These are phyloP conservation scores for Candida maris DNA, from an alignment of 805 yeast genomes.

Conservation along the genomic window DNA sequence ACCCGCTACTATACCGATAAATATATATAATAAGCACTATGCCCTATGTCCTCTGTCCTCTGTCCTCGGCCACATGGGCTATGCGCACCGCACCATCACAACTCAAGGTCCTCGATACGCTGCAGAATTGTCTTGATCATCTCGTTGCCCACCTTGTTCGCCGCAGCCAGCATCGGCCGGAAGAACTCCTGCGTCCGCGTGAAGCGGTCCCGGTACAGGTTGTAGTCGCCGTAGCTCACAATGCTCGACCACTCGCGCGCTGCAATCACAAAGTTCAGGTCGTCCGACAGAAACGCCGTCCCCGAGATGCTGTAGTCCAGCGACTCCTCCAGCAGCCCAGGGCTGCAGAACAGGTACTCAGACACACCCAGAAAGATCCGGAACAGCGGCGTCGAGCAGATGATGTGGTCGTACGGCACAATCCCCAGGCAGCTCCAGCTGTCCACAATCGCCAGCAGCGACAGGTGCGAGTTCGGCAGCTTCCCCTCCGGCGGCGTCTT, in stretches of 20 bases:
- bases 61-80: too few species aligned
- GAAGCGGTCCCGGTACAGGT: constrained; percentile 66
- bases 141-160: constrained; percentile 84
- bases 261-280: constrained; percentile 86
- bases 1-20: too few species aligned
- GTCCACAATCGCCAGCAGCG: constrained; percentile 87
- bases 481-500: constrained; percentile 63
- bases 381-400: constrained; percentile 91
- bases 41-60: too few species aligned
- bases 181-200: constrained; percentile 82
- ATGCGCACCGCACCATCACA: too few species aligned
- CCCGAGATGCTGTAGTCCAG: constrained; percentile 67
- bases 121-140: constrained; percentile 78
- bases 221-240: constrained; percentile 71
- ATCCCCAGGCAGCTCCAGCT: constrained; percentile 85
- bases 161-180: constrained; percentile 82
- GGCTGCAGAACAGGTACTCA: constrained; percentile 84
- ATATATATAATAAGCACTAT: too few species aligned
- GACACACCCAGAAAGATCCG: constrained; percentile 92
- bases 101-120: constrained; percentile 28
- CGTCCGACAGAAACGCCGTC: constrained; percentile 76
- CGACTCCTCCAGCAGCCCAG: constrained; percentile 76
- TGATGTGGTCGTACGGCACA: constrained; percentile 93
- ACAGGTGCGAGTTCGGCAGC: constrained; percentile 84
- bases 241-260: constrained; percentile 87